phyloP scores from a whole-genome alignment of 371 early-diverging fungal genomes.

The Syncephalastrum racemosum region DNA sequence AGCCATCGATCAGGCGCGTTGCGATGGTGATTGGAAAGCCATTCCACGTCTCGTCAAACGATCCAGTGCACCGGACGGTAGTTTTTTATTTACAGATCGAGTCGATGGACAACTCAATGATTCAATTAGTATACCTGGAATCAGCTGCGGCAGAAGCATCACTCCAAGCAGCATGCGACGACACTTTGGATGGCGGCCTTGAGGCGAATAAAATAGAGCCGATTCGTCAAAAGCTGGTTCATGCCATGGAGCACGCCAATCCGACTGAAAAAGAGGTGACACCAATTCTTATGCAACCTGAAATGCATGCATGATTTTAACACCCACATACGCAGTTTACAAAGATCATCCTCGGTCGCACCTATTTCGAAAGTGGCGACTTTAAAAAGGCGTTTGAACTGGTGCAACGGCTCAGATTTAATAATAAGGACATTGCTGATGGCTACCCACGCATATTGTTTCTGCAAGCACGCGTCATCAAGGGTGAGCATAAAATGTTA shows the following conservation, averaged over 20 bases:
- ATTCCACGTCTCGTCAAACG: conserved; percentile 65
- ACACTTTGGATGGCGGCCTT: conserved; percentile 24
- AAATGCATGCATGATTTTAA: conserved; percentile 1
- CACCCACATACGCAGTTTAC: conserved; percentile 29
- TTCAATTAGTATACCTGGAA: conserved; percentile 9
- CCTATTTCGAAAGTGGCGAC: conserved; percentile 37
- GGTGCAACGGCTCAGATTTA: conserved; percentile 27
- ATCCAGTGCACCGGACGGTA: conserved; percentile 63
- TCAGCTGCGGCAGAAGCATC: conserved; percentile 45
- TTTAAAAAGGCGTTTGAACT: conserved; percentile 32
- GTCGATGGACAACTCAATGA: not conserved
- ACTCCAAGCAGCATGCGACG: conserved; percentile 21
- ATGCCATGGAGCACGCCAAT: conserved; percentile 2
- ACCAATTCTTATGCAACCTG: conserved; percentile 1
- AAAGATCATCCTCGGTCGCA: conserved; percentile 41
- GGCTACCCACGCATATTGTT: conserved; percentile 58
- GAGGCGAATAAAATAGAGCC: conserved; percentile 23
- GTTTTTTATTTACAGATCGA: not conserved
- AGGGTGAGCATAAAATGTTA: conserved; percentile 48
- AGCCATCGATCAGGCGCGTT: conserved; percentile 57
- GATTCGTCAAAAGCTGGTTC: conserved; percentile 26
- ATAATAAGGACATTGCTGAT: conserved; percentile 29
- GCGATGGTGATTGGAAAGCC: conserved; percentile 53
- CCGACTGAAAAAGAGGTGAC: conserved; percentile 33
- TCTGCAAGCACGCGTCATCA: conserved; percentile 50